phyloP scores from a whole-genome alignment of 225 moss, liverwort and hornwort genomes.

The Bryum argenteum region DNA sequence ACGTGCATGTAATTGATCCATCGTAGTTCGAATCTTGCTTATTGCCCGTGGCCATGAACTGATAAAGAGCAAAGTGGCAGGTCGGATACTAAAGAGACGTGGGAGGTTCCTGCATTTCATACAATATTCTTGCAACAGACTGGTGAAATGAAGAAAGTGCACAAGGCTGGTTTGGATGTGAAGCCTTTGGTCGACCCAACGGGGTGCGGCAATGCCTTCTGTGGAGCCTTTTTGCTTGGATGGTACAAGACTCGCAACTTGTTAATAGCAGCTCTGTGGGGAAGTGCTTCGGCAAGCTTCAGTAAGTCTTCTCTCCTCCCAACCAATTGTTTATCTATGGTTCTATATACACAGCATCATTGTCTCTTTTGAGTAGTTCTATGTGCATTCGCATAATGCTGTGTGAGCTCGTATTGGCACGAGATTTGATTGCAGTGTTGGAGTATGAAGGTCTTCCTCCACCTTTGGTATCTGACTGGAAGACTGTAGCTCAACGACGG shows the following conservation, averaged over 20 bases:
- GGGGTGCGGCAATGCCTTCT: slow-evolving; percentile 91
- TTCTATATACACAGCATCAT: too few relatives aligned
- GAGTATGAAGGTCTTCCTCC: slow-evolving; percentile 92
- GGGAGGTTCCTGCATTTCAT: slow-evolving; percentile 89
- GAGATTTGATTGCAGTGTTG: slow-evolving; percentile 55
- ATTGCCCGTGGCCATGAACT: too few relatives aligned
- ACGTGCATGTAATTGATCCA: background rate
- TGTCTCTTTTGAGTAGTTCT: too few relatives aligned
- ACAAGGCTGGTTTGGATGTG: slow-evolving; percentile 38
- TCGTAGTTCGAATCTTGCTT: slow-evolving; percentile 8
- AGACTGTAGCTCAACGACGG: slow-evolving; percentile 57
- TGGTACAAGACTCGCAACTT: slow-evolving; percentile 68
- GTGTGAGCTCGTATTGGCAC: background rate
- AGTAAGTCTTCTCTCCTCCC: slow-evolving; percentile 44
- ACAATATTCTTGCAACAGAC: slow-evolving; percentile 26
- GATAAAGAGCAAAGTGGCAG: slow-evolving; percentile 34
- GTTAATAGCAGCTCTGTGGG: slow-evolving; percentile 78
- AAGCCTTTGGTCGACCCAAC: slow-evolving; percentile 76
- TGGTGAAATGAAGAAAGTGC: slow-evolving; percentile 15
- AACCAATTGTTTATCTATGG: too few relatives aligned
- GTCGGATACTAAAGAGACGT: slow-evolving; percentile 85
- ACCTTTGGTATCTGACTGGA: slow-evolving; percentile 53
- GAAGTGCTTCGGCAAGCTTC: slow-evolving; percentile 86
- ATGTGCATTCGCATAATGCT: too few relatives aligned
- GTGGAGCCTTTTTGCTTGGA: slow-evolving; percentile 82